Evolutionary conservation across 2,329 filamentous ascomycete genomes (phyloP).

Genomic region (Fusarium xylarioides): DNA sequence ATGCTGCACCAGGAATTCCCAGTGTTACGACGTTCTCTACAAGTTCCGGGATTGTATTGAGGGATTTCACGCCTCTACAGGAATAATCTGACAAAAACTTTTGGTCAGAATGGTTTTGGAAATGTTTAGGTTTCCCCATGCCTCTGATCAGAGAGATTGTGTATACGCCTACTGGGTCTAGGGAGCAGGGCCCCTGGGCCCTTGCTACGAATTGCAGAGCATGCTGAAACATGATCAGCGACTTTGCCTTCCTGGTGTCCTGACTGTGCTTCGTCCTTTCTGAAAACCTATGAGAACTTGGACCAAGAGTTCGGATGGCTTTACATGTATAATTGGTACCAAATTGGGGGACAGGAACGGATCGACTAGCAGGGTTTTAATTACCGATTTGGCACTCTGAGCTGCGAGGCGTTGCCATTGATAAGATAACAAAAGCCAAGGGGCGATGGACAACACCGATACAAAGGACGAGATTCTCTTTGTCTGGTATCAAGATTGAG

Average conservation of each 20-base stretch:
- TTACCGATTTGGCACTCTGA: not conserved
- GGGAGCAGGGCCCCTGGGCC: not conserved
- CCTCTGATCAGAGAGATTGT: not conserved
- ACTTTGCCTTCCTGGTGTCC: not conserved
- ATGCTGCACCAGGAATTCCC: not conserved
- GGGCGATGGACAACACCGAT: accelerated
- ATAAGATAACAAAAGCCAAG: not conserved
- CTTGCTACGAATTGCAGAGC: not conserved
- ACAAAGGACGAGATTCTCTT: not conserved
- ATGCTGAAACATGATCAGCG: no score
- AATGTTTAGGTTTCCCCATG: not conserved
- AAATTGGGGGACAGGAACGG: accelerated
- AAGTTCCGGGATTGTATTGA: not conserved
- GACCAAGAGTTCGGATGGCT: not conserved
- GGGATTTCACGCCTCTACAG: not conserved
- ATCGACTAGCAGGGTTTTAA: not conserved
- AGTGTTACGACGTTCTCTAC: not conserved
- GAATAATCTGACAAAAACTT: not conserved
- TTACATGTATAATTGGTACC: not conserved
- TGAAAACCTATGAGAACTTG: not conserved
- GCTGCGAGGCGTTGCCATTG: not conserved
- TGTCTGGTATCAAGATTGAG: not conserved
- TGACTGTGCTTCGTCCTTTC: not conserved
- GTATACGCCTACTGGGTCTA: not conserved
- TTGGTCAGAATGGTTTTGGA: not conserved